These are phyloP conservation scores for Suillus subluteus DNA, from an alignment of 768 basidiomycete genomes.

Conservation along the genomic window DNA sequence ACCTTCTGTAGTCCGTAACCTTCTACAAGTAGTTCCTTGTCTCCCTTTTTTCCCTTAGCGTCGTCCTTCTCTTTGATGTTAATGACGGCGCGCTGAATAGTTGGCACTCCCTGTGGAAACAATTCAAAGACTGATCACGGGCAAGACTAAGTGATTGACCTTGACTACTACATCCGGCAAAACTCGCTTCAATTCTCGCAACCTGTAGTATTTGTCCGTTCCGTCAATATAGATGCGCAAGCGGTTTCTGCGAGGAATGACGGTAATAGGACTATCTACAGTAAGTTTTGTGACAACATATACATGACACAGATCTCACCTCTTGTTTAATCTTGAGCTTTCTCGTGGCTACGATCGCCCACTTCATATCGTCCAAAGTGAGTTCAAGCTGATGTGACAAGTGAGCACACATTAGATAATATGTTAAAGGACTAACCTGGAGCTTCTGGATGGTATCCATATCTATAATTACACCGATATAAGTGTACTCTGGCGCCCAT, in stretches of 20 bases:
- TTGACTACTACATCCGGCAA: constrained; percentile 90
- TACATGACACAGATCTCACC: constrained; percentile 38
- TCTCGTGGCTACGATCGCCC: constrained; percentile 82
- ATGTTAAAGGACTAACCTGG: constrained; percentile 54
- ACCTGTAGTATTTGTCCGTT: constrained; percentile 76
- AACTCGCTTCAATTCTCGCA: constrained; percentile 85
- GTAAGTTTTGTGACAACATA: background rate
- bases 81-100: constrained; percentile 92
- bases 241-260: constrained; percentile 74
- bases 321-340: constrained; percentile 94
- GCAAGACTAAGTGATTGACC: constrained; percentile 40
- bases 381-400: constrained; percentile 72
- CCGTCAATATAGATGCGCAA: constrained; percentile 81
- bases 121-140: background rate
- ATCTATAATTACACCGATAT: constrained; percentile 92
- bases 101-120: constrained; percentile 70
- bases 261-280: constrained; percentile 64
- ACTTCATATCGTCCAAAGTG: constrained; percentile 90
- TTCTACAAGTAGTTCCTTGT: constrained; percentile 93
- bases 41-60: constrained; percentile 75
- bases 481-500: constrained; percentile 92
- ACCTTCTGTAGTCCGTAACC: constrained; percentile 96
- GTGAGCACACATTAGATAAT: background rate
- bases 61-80: constrained; percentile 92
- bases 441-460: constrained; percentile 84